These are phyloP conservation scores for Neospermospora avenae DNA, from an alignment of 2,329 filamentous ascomycete genomes.

Conservation along the genomic window DNA sequence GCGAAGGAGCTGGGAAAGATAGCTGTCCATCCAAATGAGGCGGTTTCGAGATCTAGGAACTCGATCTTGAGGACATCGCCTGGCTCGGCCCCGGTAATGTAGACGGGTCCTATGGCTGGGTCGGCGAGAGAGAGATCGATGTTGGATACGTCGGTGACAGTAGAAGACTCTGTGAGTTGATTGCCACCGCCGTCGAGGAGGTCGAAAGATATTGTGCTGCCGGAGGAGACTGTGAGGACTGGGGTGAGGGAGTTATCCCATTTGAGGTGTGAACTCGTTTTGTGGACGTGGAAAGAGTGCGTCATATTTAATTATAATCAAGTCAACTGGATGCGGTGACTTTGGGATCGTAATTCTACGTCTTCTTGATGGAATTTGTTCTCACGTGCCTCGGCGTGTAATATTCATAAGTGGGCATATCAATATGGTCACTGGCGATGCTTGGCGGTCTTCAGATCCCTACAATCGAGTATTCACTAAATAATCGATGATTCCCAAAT, in stretches of 20 bases:
- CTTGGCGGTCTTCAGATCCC: no score
- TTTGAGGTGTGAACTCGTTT: constrained; percentile 40
- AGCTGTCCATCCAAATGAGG: constrained; percentile 51
- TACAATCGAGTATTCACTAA: no score
- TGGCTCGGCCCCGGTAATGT: constrained; percentile 45
- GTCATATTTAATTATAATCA: constrained; percentile 10
- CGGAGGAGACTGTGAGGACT: constrained; percentile 45
- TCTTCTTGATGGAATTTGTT: background rate
- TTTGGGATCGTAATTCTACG: background rate
- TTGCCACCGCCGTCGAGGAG: constrained; percentile 49
- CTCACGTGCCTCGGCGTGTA: background rate
- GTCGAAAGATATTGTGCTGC: constrained; percentile 46
- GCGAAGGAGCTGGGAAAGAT: constrained; percentile 45
- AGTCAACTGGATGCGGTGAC: no score
- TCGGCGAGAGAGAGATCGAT: constrained; percentile 44
- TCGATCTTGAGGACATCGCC: constrained; percentile 52
- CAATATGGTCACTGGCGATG: no score
- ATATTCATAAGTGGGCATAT: background rate
- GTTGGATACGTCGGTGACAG: constrained; percentile 38
- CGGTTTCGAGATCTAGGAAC: constrained; percentile 44
- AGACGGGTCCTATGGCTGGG: constrained; percentile 50
- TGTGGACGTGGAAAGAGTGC: constrained; percentile 20
- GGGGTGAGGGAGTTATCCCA: constrained; percentile 47
- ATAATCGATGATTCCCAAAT: no score
- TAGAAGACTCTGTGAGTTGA: constrained; percentile 44